Percentiles rank a stretch among this genome's conserved stretches.
phyloP scores from a whole-genome alignment of 2,329 filamentous ascomycete genomes.

The Aspergillus sp. region DNA sequence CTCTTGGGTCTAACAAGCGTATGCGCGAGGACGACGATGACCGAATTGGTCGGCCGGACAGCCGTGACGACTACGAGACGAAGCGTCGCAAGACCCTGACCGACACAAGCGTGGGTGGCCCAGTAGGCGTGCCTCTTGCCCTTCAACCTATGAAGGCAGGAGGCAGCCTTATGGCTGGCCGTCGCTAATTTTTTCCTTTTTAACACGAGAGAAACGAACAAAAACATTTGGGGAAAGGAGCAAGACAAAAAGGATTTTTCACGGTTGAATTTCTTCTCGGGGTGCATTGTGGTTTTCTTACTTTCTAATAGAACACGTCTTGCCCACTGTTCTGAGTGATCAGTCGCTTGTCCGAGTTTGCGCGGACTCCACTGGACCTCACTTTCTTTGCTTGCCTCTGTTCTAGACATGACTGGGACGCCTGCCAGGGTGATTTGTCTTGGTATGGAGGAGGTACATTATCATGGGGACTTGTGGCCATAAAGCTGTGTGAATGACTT shows the following conservation, averaged over 20 bases:
- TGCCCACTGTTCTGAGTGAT: conserved; percentile 12
- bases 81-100: conserved; percentile 82
- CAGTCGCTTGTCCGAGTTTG: background rate
- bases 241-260: conserved; percentile 17
- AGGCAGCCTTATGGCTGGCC: conserved; percentile 44
- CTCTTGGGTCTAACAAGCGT: conserved; percentile 62
- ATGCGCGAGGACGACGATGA: conserved; percentile 70
- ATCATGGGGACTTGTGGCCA: conserved; percentile 10
- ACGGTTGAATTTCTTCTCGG: conserved; percentile 16
- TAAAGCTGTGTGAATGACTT: conserved; percentile 16
- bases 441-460: conserved; percentile 9
- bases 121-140: conserved; percentile 44
- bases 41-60: conserved; percentile 67
- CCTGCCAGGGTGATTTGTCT: conserved; percentile 1
- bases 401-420: conserved; percentile 9
- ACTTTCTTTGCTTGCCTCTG: conserved; percentile 3
- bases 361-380: background rate
- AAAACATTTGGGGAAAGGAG: conserved; percentile 15
- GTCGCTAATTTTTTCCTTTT: conserved; percentile 33
- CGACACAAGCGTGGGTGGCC: conserved; percentile 58
- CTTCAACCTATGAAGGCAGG: conserved; percentile 52
- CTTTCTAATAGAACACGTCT: conserved; percentile 26
- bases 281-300: conserved; percentile 22
- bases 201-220: conserved; percentile 10
- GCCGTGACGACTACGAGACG: conserved; percentile 63